Conservation (phyloP, 1,284 basidiomycete species). For the Cystobasidium slooffiae region DNA sequence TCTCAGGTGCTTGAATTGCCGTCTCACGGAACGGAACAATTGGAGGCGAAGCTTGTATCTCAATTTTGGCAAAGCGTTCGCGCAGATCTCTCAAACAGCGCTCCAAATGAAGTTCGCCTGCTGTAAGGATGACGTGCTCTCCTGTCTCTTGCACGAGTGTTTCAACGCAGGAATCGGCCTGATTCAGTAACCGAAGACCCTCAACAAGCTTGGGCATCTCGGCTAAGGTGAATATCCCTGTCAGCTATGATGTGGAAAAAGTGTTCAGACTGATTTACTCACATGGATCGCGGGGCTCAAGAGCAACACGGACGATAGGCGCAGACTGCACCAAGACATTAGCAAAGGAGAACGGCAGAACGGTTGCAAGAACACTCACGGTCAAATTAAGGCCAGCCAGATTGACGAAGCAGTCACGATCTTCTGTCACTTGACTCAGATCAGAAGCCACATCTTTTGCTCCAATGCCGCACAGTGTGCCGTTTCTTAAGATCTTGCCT, state of each 20-base stretch:
- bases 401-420: slow-evolving; percentile 69
- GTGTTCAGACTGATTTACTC: slow-evolving; percentile 42
- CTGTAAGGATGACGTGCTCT: slow-evolving; percentile 95
- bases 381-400: slow-evolving; percentile 75
- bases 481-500: slow-evolving; percentile 86
- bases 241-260: not conserved
- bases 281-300: slow-evolving; percentile 82
- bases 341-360: not conserved
- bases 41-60: slow-evolving; percentile 90
- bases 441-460: slow-evolving; percentile 56
- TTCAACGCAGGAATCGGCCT: slow-evolving; percentile 96
- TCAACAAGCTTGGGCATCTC: slow-evolving; percentile 90
- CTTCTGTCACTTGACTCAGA: slow-evolving; percentile 59
- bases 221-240: slow-evolving; percentile 57
- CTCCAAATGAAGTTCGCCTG: slow-evolving; percentile 96
- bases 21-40: slow-evolving; percentile 99
- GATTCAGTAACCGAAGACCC: slow-evolving; percentile 86
- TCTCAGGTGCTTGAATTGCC: slow-evolving; percentile 79
- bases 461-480: slow-evolving; percentile 73
- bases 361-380: slow-evolving; percentile 60
- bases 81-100: slow-evolving; percentile 92
- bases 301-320: slow-evolving; percentile 92
- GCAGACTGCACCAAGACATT: slow-evolving; percentile 63
- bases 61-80: slow-evolving; percentile 90
- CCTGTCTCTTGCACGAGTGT: slow-evolving; percentile 96